Conservation (phyloP, 352 stramenopile genomes). For the Phytophthora chlamydospora region DNA sequence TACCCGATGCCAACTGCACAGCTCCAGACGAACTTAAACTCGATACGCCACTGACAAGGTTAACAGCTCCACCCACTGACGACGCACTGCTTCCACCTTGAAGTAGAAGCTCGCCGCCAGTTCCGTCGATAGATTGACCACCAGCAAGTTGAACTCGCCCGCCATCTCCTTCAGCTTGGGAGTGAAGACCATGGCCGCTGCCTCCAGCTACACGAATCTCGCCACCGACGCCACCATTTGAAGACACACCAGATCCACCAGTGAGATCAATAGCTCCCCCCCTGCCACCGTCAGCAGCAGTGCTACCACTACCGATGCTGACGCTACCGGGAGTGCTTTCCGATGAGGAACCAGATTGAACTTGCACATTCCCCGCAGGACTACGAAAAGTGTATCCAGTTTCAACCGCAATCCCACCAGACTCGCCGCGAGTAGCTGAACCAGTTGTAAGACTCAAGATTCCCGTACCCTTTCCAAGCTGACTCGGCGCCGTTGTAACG, state of each 20-base stretch:
- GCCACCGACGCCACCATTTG: slow-evolving; percentile 56
- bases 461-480: slow-evolving; percentile 31
- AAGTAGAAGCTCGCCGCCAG: slow-evolving; percentile 42
- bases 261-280: slow-evolving; percentile 44
- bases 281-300: slow-evolving; percentile 29
- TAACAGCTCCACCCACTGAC: slow-evolving; percentile 49
- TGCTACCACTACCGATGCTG: slow-evolving; percentile 43
- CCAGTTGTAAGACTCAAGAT: slow-evolving; percentile 39
- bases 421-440: slow-evolving; percentile 25
- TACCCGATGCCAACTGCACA: slow-evolving; percentile 45
- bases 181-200: slow-evolving; percentile 40
- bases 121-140: slow-evolving; percentile 47
- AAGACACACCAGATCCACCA: slow-evolving; percentile 50
- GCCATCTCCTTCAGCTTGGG: slow-evolving; percentile 41
- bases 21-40: slow-evolving; percentile 50
- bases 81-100: slow-evolving; percentile 45
- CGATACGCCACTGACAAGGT: slow-evolving; percentile 49
- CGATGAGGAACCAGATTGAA: slow-evolving; percentile 41
- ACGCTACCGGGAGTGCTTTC: slow-evolving; percentile 37
- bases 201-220: slow-evolving; percentile 48
- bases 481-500: slow-evolving; percentile 26
- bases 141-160: slow-evolving; percentile 40
- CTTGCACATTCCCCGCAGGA: slow-evolving; percentile 33
- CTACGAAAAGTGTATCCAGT: slow-evolving; percentile 31
- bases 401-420: slow-evolving; percentile 33